Conservation (phyloP, 2,329 filamentous ascomycete genomes). For the Xylaria sp. region DNA sequence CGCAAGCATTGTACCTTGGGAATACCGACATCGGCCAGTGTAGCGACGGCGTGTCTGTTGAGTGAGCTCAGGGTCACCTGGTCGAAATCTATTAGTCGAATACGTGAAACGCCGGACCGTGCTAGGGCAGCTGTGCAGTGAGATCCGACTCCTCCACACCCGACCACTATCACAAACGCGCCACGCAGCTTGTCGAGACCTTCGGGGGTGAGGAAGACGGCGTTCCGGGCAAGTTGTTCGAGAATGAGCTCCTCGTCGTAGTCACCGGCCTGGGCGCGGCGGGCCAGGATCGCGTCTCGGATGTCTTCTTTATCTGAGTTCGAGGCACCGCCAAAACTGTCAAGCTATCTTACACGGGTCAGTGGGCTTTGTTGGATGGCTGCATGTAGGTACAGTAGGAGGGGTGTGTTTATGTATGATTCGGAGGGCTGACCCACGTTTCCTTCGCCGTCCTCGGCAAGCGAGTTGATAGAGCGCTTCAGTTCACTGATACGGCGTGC, state of each 20-base stretch:
- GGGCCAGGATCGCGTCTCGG: constrained; percentile 63
- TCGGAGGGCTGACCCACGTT: constrained; percentile 40
- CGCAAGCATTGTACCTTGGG: constrained; percentile 88
- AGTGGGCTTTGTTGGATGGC: constrained; percentile 17
- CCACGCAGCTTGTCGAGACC: constrained; percentile 80
- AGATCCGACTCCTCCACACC: constrained; percentile 92
- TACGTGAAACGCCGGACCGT: constrained; percentile 84
- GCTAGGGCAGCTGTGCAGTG: constrained; percentile 87
- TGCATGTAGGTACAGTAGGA: too few species aligned
- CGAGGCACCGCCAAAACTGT: constrained; percentile 60
- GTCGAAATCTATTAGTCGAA: constrained; percentile 94
- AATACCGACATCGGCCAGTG: constrained; percentile 88
- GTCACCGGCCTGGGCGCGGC: constrained; percentile 65
- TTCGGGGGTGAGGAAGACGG: constrained; percentile 84
- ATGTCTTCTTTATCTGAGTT: constrained; percentile 63
- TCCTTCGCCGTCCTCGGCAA: constrained; percentile 43
- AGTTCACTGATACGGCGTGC: constrained; percentile 60
- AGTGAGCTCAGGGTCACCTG: constrained; percentile 94
- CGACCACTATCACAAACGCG: constrained; percentile 87
- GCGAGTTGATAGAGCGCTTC: constrained; percentile 64
- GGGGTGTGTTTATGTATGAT: background rate
- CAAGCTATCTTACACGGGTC: constrained; percentile 55
- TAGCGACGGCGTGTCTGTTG: constrained; percentile 95
- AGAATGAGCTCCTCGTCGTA: constrained; percentile 83
- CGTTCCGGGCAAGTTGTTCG: constrained; percentile 91